Conservation (phyloP, 441 rosid species). For the Breynia disticha region DNA sequence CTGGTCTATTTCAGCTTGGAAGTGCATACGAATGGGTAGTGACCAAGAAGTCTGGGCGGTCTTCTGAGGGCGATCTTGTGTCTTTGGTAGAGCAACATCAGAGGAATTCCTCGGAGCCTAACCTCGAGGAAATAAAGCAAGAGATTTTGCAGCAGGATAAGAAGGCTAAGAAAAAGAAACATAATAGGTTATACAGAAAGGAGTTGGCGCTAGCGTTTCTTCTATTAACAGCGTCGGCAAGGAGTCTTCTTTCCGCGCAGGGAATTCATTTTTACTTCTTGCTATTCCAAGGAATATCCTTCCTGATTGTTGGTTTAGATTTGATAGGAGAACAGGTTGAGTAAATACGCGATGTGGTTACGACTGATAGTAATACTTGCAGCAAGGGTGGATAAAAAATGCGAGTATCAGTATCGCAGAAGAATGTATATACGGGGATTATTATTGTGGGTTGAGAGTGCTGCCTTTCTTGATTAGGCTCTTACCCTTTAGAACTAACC, state of each 20-base stretch:
- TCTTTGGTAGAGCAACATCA: slow-evolving; percentile 50
- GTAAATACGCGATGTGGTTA: slow-evolving; percentile 25
- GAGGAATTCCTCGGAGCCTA: slow-evolving; percentile 44
- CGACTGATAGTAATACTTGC: slow-evolving; percentile 10
- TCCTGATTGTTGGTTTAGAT: slow-evolving; percentile 85
- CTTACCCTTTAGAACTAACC: slow-evolving; percentile 10
- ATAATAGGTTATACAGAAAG: slow-evolving; percentile 71
- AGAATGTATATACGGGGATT: slow-evolving; percentile 1
- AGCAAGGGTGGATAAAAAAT: slow-evolving; percentile 5
- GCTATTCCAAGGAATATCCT: slow-evolving; percentile 86
- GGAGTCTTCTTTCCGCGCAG: slow-evolving; percentile 84
- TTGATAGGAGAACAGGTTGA: slow-evolving; percentile 86
- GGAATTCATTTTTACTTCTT: slow-evolving; percentile 95
- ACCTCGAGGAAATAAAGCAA: slow-evolving; percentile 42
- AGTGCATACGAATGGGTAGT: slow-evolving; percentile 97
- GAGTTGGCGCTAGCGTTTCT: slow-evolving; percentile 80
- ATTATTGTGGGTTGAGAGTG: slow-evolving; percentile 5
- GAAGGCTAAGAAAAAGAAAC: slow-evolving; percentile 46
- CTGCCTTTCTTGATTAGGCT: slow-evolving; percentile 13
- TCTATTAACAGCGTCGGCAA: slow-evolving; percentile 66
- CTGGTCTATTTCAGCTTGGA: slow-evolving; percentile 92
- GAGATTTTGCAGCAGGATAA: slow-evolving; percentile 39
- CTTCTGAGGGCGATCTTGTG: slow-evolving; percentile 82
- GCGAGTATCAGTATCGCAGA: background rate
- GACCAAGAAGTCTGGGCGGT: slow-evolving; percentile 85